Base-by-base conservation (phyloP, 257 asterid species). In the Rauvolfia tetraphylla region DNA sequence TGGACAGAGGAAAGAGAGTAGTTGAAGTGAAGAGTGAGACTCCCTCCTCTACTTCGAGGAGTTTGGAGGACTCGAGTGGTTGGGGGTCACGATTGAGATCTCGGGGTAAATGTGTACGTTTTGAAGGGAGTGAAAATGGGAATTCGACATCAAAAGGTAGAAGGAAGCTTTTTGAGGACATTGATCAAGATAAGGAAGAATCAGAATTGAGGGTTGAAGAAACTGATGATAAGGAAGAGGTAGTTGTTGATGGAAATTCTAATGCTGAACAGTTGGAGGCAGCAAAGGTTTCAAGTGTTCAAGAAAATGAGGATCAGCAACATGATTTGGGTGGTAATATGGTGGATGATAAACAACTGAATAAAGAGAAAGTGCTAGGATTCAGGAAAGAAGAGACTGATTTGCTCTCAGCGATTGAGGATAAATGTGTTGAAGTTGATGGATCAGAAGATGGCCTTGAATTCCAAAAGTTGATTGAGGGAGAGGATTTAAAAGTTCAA, bases 21-120 rank as follows among this genome's bases (percentile, higher is more conserved):
- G 84, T 71, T 68, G 77, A 29, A 74, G 83, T 38, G 78, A 83
- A 84, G 79, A 31, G 81, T 77, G 92, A 85, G 79, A 17, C 66
- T 11, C 79, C 41, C 12, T 78, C 83, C 76, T 88, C 90, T 9
- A 80, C 80, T 77, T 79, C 83, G 4, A 82, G 86, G 87, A 86
- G 77, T 80, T 77, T 82, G 83, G 91, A 83, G 38, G 91, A 77
- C 39, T 77, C 75, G 73, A 83, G 76, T 53, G 83, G 79, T 72
- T 95, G 96, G 98, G 79, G 75, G 62, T 71, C 87, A 18, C 86
- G 97, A 86, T 80, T 95, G 91, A 90, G 98, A 83, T 74, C 89
- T 62, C 86, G 89, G 82, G 82, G 75, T 71, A 85, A 31, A 78
- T 63, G 67, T 79, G 77, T 34, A 15, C 75, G 86, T 49, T 75